Evolutionary conservation across 352 stramenopile species (phyloP), one percentile per base, ranked within the genome.

Genomic region (Globisporangium spiculum): DNA sequence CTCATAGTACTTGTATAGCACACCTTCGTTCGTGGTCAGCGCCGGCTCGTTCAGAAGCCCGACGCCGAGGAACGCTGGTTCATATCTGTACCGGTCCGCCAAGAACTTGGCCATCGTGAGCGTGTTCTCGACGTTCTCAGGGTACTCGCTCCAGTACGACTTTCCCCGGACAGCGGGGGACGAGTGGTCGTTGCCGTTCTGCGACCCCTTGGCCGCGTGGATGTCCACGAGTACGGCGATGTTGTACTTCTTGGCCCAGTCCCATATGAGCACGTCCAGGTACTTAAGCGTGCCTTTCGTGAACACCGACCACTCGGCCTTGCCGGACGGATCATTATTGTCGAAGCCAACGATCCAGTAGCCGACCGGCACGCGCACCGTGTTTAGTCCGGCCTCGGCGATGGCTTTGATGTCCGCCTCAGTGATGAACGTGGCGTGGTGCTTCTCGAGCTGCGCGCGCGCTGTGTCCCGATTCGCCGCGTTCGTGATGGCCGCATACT

Each of bases 271-370:
- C 24, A 59, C 4, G 59, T 89, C 80, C 30, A 93, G 38, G 50
- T 90, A 90, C 46, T 79, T 70, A 18, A 91, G 67, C 0, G 71
- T 78, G 2, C 75, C 75, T 14, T 72, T 75, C 1, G 81, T 75
- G 63, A 80, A 91, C 27, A 80, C 73, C 4, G 72, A 24, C 77
- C 80, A 91, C 67, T 90, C 78, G 8, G 65, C 69, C 24, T 67
- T 63, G 6, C 68, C 66, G 1, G 69, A 80, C 18, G 73, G 70
- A 34, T 90, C 82, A 65, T 90, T 62, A 46, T 86, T 24, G 71
- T 91, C 79, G 57, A 86, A 90, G 41, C 83, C 82, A 1, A 81
- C 69, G 75, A 95, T 92, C 87, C 85, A 95, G 68, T 90, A 93
- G 18, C 87, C 87, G 4, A 95, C 74, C 0, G 87, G 85, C 8